phyloP scores from a whole-genome alignment of 805 yeast genomes.

The Candida morakotiae region DNA sequence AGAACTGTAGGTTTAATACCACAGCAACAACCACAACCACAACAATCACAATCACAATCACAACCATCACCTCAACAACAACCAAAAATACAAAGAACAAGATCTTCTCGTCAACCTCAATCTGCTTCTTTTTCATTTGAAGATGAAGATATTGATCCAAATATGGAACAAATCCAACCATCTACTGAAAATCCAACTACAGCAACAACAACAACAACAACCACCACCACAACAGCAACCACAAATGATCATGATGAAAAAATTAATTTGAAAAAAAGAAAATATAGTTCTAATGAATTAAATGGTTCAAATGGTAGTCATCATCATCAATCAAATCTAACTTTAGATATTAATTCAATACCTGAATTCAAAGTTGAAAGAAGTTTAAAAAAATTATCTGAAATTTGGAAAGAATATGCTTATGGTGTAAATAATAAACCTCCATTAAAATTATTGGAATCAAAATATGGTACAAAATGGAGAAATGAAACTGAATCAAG shows the following conservation, averaged over 20 bases:
- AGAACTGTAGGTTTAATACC: background rate
- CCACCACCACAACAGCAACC: background rate
- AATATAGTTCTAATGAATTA: no score
- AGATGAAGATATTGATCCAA: constrained; percentile 10
- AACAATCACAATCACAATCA: background rate
- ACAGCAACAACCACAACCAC: background rate
- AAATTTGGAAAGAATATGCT: constrained; percentile 56
- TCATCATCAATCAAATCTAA: background rate
- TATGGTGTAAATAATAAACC: constrained; percentile 51
- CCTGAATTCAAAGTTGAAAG: constrained; percentile 24
- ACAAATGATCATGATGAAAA: background rate
- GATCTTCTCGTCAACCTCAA: constrained; percentile 1
- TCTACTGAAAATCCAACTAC: background rate
- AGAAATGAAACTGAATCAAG: constrained; percentile 52
- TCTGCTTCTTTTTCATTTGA: constrained; percentile 8
- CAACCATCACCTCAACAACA: background rate
- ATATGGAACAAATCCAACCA: constrained; percentile 9
- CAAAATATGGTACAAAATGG: constrained; percentile 51
- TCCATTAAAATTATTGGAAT: constrained; percentile 46
- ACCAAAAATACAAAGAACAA: background rate
- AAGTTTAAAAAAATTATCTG: constrained; percentile 36
- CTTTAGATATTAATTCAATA: constrained; percentile 8
- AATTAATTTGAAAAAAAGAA: background rate
- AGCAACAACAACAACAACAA: background rate
- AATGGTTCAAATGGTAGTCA: no score